Base-by-base conservation (phyloP, 2,329 filamentous ascomycete species). In the Penicillium sp. region DNA sequence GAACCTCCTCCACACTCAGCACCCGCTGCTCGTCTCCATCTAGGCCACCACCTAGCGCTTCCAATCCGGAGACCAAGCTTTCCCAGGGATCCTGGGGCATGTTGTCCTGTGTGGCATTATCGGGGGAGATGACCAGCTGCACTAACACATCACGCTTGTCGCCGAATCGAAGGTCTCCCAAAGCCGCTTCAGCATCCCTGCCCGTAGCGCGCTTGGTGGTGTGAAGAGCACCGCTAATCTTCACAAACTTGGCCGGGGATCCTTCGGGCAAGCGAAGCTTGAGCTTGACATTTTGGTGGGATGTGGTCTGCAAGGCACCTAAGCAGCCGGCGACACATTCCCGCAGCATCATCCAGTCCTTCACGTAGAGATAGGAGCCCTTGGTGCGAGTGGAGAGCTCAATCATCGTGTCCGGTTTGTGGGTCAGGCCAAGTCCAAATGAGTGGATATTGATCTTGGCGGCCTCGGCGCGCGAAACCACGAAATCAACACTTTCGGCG, bases 271-370 rank as follows among this genome's bases (percentile, higher is more conserved):
- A 79, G 65, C 90, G 90, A 54, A 99, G 85, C 79, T 95, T 96
- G 52, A 99, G 82, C 79, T 96, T 97, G 54, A 95, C 94, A 69
- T 97, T 97, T 72, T 97, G 94, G 72, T 99, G 94, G n/a, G 94
- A 97, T 26, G 91, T 88, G 2, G 90, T 92, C 74, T 99, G 94
- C 70, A 97, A 83, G 14, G 91, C 87, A 45, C 94, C 94, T 26
- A 99, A 79, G 68, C 93, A 97, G 42, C 94, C 94, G 23, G 92
- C 94, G 43, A 97, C 82, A 72, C 94, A 97, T 73, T 99, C 94
- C 26, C 94, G 88, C 33, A 99, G 83, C 93, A 97, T 99, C 93
- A 97, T 97, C 94, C 94, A 99, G 73, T 99, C 94, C 76, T 97
- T 99, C 64, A 99, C 92, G 68, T 97, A 99, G 1, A 92, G 95